These are phyloP conservation scores for Trichoderma semiorbis DNA, from an alignment of 2,329 filamentous ascomycete genomes.

Conservation along the genomic window DNA sequence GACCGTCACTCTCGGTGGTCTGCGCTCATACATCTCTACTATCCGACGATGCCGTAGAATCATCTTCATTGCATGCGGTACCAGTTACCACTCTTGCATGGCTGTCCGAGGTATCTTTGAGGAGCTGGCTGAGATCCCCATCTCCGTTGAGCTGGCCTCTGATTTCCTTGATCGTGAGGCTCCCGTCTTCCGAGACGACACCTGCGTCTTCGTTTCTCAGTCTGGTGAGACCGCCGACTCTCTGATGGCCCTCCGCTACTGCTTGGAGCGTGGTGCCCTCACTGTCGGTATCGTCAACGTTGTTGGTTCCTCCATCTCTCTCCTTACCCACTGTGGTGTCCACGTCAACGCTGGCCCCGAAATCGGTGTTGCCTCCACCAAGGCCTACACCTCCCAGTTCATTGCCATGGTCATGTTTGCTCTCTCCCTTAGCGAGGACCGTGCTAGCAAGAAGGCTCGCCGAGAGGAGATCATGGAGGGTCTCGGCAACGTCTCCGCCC, in stretches of 20 bases:
- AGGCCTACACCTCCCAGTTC: slow-evolving; percentile 99
- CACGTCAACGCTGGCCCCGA: slow-evolving; percentile 99
- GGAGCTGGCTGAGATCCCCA: slow-evolving; percentile 96
- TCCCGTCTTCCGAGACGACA: slow-evolving; percentile 98
- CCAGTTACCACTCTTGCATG: slow-evolving; percentile 99
- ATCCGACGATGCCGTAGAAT: slow-evolving; percentile 95
- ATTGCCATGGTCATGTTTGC: slow-evolving; percentile 99
- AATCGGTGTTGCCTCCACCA: slow-evolving; percentile 98
- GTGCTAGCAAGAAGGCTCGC: slow-evolving; percentile 87
- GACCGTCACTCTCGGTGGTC: slow-evolving; percentile 89
- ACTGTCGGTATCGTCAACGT: slow-evolving; percentile 99
- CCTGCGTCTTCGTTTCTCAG: slow-evolving; percentile 97
- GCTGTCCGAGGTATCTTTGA: slow-evolving; percentile 97
- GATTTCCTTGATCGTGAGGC: slow-evolving; percentile 97
- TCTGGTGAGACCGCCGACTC: slow-evolving; percentile 98
- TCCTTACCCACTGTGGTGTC: slow-evolving; percentile 98
- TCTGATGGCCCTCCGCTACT: slow-evolving; percentile 94
- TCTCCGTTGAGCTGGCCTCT: slow-evolving; percentile 92
- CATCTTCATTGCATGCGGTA: slow-evolving; percentile 99
- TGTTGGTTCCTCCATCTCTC: slow-evolving; percentile 95
- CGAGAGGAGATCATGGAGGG: slow-evolving; percentile 96
- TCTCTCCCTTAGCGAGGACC: slow-evolving; percentile 91
- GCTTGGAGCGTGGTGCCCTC: slow-evolving; percentile 92
- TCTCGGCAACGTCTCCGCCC: slow-evolving; percentile 77
- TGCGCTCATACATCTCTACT: slow-evolving; percentile 93